Conservation (phyloP, 1,284 basidiomycete species). For the Pyrrhoderma noxium region DNA sequence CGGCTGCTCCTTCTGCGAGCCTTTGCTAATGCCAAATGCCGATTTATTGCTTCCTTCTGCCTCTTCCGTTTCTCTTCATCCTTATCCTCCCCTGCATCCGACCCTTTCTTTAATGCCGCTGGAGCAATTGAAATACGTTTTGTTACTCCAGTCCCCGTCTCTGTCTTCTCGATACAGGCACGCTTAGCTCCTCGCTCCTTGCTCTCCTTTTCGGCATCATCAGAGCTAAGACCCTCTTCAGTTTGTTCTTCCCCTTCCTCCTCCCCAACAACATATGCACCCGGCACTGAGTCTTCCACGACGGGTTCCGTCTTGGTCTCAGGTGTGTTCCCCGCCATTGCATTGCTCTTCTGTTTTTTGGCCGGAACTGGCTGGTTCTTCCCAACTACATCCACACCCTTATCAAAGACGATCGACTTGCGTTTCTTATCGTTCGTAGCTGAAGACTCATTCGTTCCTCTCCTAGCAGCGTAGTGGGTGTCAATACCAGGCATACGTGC, state of each 20-base stretch:
- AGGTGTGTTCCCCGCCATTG: conserved; percentile 28
- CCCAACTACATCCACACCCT: conserved; percentile 26
- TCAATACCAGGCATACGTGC: conserved; percentile 72
- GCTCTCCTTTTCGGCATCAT: conserved; percentile 27
- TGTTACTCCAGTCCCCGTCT: conserved; percentile 26
- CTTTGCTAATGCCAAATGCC: conserved; percentile 54
- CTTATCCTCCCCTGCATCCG: conserved; percentile 24
- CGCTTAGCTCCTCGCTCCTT: conserved; percentile 32
- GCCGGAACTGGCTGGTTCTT: no score
- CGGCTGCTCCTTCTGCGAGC: conserved; percentile 60
- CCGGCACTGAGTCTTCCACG: conserved; percentile 37
- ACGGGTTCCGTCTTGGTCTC: conserved; percentile 44
- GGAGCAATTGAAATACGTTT: conserved; percentile 30
- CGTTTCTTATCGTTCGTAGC: conserved; percentile 22
- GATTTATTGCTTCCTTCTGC: conserved; percentile 53
- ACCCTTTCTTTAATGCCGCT: conserved; percentile 13
- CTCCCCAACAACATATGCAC: conserved; percentile 47
- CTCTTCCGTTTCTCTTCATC: conserved; percentile 32
- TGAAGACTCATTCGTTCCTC: conserved; percentile 23
- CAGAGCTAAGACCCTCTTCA: conserved; percentile 32
- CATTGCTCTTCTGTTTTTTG: no score
- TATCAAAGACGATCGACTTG: conserved; percentile 20
- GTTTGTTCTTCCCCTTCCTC: conserved; percentile 21
- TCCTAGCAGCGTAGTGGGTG: conserved; percentile 47
- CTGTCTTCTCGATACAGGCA: conserved; percentile 30